Evolutionary conservation across 2,329 filamentous ascomycete species (phyloP).

Genomic region (Furcasterigmium furcatum): DNA sequence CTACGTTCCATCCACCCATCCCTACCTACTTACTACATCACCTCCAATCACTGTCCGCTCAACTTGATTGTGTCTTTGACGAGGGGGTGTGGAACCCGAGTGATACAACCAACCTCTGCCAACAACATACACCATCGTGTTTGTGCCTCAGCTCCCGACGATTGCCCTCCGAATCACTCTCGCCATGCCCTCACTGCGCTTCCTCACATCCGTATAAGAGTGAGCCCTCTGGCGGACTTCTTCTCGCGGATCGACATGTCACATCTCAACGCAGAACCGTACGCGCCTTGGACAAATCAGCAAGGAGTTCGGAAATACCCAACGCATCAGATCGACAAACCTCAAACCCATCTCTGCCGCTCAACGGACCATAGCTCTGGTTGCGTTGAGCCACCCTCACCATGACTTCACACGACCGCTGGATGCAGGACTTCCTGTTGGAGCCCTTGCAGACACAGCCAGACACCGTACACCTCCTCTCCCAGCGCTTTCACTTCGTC

Average conservation of each 20-base stretch:
- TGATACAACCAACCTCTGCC: neutral
- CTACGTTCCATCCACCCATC: neutral
- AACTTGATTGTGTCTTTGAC: neutral
- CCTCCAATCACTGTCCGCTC: neutral
- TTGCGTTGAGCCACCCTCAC: neutral
- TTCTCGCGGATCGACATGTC: too few relatives aligned
- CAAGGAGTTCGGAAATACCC: too few relatives aligned
- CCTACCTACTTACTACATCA: neutral
- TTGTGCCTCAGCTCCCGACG: neutral
- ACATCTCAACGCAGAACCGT: too few relatives aligned
- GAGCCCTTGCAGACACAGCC: slow-evolving; percentile 46
- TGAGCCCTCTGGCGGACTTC: too few relatives aligned
- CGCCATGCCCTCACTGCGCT: neutral
- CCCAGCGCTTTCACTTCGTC: slow-evolving; percentile 40
- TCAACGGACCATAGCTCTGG: too few relatives aligned
- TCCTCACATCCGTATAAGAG: neutral
- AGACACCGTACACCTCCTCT: slow-evolving; percentile 40
- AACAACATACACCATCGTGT: neutral
- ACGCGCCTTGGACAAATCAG: too few relatives aligned
- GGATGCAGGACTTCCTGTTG: slow-evolving; percentile 39
- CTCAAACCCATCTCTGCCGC: neutral
- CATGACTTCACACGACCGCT: neutral
- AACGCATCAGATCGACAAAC: neutral
- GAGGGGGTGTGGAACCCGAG: neutral
- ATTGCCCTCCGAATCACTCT: neutral